These are phyloP conservation scores for Striga asiatica DNA, from an alignment of 257 asterid genomes.

Conservation along the genomic window DNA sequence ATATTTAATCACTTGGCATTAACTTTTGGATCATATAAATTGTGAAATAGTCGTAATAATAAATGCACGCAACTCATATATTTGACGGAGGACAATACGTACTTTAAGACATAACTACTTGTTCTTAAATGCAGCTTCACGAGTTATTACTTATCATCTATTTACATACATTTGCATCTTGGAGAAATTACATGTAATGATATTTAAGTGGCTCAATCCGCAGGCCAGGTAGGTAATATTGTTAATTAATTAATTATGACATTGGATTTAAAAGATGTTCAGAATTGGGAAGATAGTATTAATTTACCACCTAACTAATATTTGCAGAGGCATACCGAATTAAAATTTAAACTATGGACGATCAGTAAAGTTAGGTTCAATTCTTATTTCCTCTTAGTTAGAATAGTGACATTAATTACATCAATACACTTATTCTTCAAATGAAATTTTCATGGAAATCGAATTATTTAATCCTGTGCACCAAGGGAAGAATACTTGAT, in stretches of 20 bases:
- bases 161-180: too few species aligned
- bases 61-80: slow-evolving; percentile 11
- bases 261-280: too few species aligned
- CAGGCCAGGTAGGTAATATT: too few species aligned
- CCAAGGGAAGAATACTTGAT: neutral
- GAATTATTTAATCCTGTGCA: neutral
- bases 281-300: neutral
- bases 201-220: too few species aligned
- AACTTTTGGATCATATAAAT: neutral
- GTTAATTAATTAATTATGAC: too few species aligned
- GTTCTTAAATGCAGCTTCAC: slow-evolving; percentile 11
- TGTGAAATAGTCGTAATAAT: neutral
- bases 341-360: neutral
- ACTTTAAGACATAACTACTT: neutral
- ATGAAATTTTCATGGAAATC: too few species aligned
- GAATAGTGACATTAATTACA: too few species aligned
- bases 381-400: too few species aligned
- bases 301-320: neutral
- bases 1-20: neutral
- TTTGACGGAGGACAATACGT: neutral
- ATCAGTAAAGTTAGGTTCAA: neutral
- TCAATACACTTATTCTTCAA: too few species aligned
- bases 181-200: too few species aligned
- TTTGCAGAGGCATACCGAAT: neutral
- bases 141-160: too few species aligned